Base-by-base conservation (phyloP, 1,139 yeast genomes). In the Saccharomyces uvarum region DNA sequence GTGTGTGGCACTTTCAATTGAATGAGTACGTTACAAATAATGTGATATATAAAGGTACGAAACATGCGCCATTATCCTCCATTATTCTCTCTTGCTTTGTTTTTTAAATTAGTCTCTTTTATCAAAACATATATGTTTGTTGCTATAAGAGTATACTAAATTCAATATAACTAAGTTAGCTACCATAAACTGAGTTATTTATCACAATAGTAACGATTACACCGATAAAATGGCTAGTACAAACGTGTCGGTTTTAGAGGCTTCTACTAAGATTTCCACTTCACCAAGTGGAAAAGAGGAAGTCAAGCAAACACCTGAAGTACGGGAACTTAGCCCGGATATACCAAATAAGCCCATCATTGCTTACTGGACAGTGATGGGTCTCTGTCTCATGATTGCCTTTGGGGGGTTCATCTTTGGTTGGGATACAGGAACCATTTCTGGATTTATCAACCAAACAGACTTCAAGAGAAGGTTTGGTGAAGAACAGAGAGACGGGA, bases 351-450 rank as follows among this genome's bases (percentile, higher is more conserved):
- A 72, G 62, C 77, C 79, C 49, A 77, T 79, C 6, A 76, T 79
- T 55, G 74, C 79, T 59, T 66, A 74, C 57, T 69, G 51, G 38
- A 47, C 53, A 2, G 58, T 56, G 8, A 51, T 51, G 53, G 41
- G 50, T 27, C 53, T 56, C 27, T 73, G 77, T 70, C 71, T 62
- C 69, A 73, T 65, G 75, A 81, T 75, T 53, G 84, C 86, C 58
- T 80, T 81, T 60, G 86, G 84, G 70, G 87, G 87, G 67, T 75
- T 81, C 63, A 80, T 83, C 58, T 84, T 77, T 64, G 88, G 88
- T 61, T 83, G 82, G 78, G 88, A 83, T 71, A 83, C 88, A 24
- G 88, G 88, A 71, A 82, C 88, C 63, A 83, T 84, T 67, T 79
- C 85, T 29, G 93, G 93, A 65, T 82, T 85, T 61, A 77, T 85